Conservation (phyloP, 495 filamentous ascomycete genomes). For the Podospora bellae-mahoneyi region DNA sequence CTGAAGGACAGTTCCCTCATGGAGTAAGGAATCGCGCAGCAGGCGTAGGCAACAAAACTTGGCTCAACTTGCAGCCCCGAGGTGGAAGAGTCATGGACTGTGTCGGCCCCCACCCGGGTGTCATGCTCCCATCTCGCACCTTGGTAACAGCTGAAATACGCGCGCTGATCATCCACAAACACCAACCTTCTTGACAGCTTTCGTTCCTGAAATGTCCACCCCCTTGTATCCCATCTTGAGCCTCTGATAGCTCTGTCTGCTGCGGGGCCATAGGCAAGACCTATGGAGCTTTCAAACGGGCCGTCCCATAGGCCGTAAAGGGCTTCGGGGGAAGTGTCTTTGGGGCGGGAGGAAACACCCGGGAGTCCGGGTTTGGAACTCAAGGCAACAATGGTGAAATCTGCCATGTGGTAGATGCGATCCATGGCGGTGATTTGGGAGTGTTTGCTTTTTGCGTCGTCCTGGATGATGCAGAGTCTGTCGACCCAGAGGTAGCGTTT, state of each 20-base stretch:
- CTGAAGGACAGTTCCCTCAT: not conserved
- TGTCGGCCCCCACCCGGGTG: not conserved
- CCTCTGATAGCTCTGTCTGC: not conserved
- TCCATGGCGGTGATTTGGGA: not conserved
- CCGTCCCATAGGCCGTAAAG: not conserved
- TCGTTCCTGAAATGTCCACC: not conserved
- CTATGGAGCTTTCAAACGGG: not conserved
- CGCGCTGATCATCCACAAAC: not conserved
- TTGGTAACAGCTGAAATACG: not conserved
- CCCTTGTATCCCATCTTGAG: not conserved
- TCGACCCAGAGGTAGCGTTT: constrained; percentile 1
- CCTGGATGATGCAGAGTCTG: not conserved
- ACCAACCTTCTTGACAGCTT: not conserved
- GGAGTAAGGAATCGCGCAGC: not conserved
- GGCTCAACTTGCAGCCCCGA: not conserved
- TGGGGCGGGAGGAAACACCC: not conserved
- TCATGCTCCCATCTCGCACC: not conserved
- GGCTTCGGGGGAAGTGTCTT: not conserved
- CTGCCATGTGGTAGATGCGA: not conserved
- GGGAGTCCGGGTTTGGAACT: not conserved
- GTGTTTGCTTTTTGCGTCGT: not conserved
- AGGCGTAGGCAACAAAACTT: not conserved
- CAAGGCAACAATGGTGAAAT: constrained; percentile 2
- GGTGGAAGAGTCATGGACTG: not conserved
- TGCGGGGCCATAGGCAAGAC: not conserved